phyloP scores from a whole-genome alignment of 1,284 basidiomycete genomes.

The Sporisorium reilianum region DNA sequence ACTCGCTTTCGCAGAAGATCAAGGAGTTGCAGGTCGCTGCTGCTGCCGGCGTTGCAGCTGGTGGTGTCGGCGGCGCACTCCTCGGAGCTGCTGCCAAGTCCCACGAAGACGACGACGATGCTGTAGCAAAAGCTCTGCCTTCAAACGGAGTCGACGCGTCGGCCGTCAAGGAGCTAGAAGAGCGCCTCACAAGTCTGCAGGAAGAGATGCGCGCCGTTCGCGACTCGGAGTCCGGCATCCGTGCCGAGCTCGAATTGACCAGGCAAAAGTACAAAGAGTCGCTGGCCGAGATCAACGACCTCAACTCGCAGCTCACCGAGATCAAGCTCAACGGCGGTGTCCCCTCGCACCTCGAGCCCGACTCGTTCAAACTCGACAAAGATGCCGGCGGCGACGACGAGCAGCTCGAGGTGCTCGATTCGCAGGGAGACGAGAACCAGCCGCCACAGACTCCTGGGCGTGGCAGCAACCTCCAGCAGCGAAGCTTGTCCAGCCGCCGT shows the following conservation, averaged over 20 bases:
- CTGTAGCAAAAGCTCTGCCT: constrained; percentile 72
- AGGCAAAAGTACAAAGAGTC: constrained; percentile 87
- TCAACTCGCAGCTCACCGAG: constrained; percentile 70
- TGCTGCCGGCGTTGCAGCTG: constrained; percentile 25
- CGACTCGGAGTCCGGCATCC: constrained; percentile 47
- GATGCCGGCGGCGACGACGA: constrained; percentile 47
- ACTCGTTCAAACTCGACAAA: constrained; percentile 38
- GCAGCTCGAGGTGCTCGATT: constrained; percentile 57
- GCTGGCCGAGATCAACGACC: constrained; percentile 86
- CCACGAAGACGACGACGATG: not conserved
- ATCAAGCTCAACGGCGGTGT: constrained; percentile 49
- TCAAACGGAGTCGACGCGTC: constrained; percentile 81
- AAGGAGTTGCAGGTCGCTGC: constrained; percentile 42
- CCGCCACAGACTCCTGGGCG: constrained; percentile 22
- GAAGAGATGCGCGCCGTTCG: constrained; percentile 69
- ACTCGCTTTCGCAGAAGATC: constrained; percentile 32
- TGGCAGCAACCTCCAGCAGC: constrained; percentile 17
- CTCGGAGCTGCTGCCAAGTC: constrained; percentile 14
- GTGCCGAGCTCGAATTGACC: constrained; percentile 79
- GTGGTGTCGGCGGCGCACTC: constrained; percentile 20
- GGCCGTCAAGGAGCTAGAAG: constrained; percentile 80
- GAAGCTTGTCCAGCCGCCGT: constrained; percentile 33
- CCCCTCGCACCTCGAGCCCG: constrained; percentile 15
- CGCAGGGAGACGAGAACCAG: constrained; percentile 35
- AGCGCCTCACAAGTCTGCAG: constrained; percentile 74